Evolutionary conservation across 768 basidiomycete species (phyloP).

Genomic region (Auricularia heimuer): DNA sequence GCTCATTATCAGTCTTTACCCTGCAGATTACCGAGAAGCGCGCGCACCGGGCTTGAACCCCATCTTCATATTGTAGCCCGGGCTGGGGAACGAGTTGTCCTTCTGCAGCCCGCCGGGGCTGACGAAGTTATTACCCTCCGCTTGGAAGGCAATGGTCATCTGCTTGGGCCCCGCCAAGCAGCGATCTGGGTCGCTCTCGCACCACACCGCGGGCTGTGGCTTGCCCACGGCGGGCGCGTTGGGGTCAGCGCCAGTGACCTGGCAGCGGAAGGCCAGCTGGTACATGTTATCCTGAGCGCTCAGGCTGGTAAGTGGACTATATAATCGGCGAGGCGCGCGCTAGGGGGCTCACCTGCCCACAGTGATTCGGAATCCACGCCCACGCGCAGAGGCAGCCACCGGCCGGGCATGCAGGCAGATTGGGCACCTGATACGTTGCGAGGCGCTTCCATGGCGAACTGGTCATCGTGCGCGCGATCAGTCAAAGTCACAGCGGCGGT

Average conservation of each 20-base stretch:
- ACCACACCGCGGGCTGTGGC: slow-evolving; percentile 7
- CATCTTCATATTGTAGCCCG: slow-evolving; percentile 1
- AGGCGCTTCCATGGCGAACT: slow-evolving; percentile 9
- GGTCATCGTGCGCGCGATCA: background rate
- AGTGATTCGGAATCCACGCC: slow-evolving; percentile 2
- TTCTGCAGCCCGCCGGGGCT: background rate
- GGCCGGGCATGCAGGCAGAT: slow-evolving; percentile 5
- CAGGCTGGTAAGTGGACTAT: no score
- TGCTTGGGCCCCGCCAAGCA: slow-evolving; percentile 9
- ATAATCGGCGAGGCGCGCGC: background rate
- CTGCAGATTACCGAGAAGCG: background rate
- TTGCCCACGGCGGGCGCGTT: background rate
- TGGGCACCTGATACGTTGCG: slow-evolving; percentile 6
- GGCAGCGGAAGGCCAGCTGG: slow-evolving; percentile 7
- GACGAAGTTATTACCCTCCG: slow-evolving; percentile 8
- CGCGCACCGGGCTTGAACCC: background rate
- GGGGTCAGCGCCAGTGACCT: background rate
- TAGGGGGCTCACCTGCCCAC: background rate
- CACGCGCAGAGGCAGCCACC: slow-evolving; percentile 7
- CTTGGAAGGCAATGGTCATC: slow-evolving; percentile 5
- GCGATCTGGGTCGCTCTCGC: slow-evolving; percentile 2
- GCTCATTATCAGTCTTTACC: background rate
- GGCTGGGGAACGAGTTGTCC: slow-evolving; percentile 5
- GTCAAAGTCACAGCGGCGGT: background rate
- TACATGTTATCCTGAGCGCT: slow-evolving; percentile 8